Evolutionary conservation across 768 basidiomycete species (phyloP), one percentile per base, ranked within the genome.

Genomic region (Kwoniella dejecticola): DNA sequence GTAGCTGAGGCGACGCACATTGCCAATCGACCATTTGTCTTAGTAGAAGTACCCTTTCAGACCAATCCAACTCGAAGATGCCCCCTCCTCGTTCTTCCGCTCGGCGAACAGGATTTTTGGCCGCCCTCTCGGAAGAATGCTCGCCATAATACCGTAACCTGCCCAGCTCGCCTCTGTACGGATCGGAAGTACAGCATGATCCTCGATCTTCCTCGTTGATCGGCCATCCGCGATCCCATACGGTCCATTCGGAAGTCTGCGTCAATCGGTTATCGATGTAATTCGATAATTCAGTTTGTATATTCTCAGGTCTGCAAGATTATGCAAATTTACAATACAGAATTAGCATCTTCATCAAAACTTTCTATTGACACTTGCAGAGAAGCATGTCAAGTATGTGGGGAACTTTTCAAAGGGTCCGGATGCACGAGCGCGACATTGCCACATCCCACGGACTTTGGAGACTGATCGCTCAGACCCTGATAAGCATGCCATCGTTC

Each of bases 11-110:
- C n/a, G n/a, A 69, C 74, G 58, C 62, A 75, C 74, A 68, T 47
- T 75, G 74, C 74, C 74, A 75, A 60, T 75, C 74, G 0, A 75
- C 74, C 63, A 75, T 3, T 48, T 75, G 74, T 30, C 74, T 57
- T 3, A 75, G 42, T 31, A 75, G 36, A 24, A 62, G 63, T 6
- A 56, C 66, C 19, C 71, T 24, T 41, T 75, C 74, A 23, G 44
- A 44, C 74, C 74, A 75, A 58, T 71, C 64, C 59, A 75, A 30
- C 47, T 72, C 71, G 56, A 72, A 75, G n/a, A 75, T 38, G 6
- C 74, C 74, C n/a, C 63, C 66, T 1, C 69, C 67, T n/a, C 42
- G 42, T 31, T 66, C 36, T 40, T 69, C 67, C 3, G 62, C 49
- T 66, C 58, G 47, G 23, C 19, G 49, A 8, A 75, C 64, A 0